Evolutionary conservation across 106 monocot species (phyloP).

Genomic region (Apostasia ramifera): DNA sequence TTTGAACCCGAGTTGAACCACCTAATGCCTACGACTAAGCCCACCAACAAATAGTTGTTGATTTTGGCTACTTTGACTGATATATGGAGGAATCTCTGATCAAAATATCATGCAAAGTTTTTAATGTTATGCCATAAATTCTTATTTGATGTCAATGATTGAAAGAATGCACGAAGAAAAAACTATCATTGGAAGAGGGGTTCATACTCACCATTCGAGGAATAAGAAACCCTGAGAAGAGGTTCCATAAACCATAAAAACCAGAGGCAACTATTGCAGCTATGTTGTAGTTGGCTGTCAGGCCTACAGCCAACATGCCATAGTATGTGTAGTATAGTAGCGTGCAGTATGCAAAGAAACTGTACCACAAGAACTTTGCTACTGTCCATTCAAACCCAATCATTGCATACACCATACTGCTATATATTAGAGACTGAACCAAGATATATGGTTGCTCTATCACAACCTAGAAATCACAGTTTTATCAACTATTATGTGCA

Average conservation of each 20-base stretch:
- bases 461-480: constrained; percentile 6
- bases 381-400: constrained; percentile 10
- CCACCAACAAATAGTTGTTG: no score
- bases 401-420: constrained; percentile 11
- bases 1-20: no score
- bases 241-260: constrained; percentile 39
- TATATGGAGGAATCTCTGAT: no score
- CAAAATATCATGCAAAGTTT: no score
- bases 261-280: constrained; percentile 28
- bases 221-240: constrained; percentile 34
- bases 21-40: no score
- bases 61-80: no score
- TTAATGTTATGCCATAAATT: no score
- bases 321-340: constrained; percentile 39
- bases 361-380: constrained; percentile 6
- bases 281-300: constrained; percentile 34
- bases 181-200: neutral
- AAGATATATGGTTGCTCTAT: constrained; percentile 33
- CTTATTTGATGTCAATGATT: no score
- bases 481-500: no score
- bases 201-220: constrained; percentile 24
- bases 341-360: constrained; percentile 17
- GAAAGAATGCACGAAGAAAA: no score
- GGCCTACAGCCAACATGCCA: constrained; percentile 35
- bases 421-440: constrained; percentile 26